These are phyloP conservation scores for Ceratocystis variospora DNA, from an alignment of 2,329 filamentous ascomycete species.

Conservation along the genomic window DNA sequence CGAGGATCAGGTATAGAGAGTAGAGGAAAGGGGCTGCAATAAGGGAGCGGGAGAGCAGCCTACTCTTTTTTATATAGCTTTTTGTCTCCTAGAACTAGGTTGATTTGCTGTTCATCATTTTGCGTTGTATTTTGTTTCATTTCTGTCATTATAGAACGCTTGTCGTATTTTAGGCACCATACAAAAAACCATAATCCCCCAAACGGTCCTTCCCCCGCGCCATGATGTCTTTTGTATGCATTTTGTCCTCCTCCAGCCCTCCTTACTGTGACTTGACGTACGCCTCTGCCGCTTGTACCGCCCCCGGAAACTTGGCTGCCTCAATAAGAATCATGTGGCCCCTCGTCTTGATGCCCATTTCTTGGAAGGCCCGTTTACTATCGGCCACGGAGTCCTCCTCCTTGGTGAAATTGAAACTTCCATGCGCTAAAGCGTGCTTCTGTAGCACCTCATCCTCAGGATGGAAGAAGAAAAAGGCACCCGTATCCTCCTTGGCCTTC, in stretches of 20 bases:
- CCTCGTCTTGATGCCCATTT: constrained; percentile 71
- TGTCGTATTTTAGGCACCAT: background rate
- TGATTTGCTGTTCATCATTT: background rate
- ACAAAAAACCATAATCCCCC: background rate
- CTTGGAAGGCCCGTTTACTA: constrained; percentile 88
- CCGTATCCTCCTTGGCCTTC: constrained; percentile 37
- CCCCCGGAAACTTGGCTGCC: constrained; percentile 56
- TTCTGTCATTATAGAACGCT: constrained; percentile 19
- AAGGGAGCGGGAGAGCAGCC: background rate
- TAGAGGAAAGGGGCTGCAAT: background rate
- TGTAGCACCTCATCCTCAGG: constrained; percentile 86
- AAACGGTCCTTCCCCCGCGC: background rate
- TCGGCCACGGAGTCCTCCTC: constrained; percentile 71
- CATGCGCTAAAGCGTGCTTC: constrained; percentile 55
- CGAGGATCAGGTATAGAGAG: constrained; percentile 18
- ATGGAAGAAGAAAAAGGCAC: constrained; percentile 71
- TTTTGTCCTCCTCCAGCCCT: background rate
- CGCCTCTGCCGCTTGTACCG: constrained; percentile 61
- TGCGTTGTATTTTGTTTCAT: background rate
- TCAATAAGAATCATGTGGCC: constrained; percentile 83
- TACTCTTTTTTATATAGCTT: background rate
- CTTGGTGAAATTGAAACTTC: constrained; percentile 65
- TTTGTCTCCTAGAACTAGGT: background rate
- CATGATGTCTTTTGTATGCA: background rate
- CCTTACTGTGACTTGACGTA: constrained; percentile 44